A percentile compares a stretch with the other conserved stretches of the same genome.
Conservation (phyloP, 108 stramenopile species). For the Nannochloropsis oceanica region DNA sequence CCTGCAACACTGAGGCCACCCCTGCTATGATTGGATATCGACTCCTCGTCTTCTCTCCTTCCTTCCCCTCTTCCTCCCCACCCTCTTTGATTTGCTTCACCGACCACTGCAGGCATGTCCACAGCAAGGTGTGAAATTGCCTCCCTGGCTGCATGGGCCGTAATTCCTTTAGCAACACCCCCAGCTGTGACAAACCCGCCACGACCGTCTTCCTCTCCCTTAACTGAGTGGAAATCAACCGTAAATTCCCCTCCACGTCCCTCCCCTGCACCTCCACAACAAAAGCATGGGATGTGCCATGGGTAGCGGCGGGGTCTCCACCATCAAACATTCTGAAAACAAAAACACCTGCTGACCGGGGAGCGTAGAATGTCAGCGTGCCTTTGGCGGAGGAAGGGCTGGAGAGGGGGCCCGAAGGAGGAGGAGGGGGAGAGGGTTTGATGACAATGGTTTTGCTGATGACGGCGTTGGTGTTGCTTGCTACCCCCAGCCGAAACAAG, state of each 20-base stretch:
- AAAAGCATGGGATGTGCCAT: slow-evolving; percentile 5
- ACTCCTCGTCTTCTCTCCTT: background rate
- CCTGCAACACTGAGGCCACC: background rate
- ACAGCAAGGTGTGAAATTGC: background rate
- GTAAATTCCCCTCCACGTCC: slow-evolving; percentile 12
- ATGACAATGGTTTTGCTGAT: slow-evolving; percentile 8
- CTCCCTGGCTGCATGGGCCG: background rate
- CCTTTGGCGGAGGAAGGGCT: background rate
- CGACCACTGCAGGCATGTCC: background rate
- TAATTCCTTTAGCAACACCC: background rate
- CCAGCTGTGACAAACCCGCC: background rate
- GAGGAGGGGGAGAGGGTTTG: background rate
- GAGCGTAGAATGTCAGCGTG: background rate
- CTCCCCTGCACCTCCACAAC: slow-evolving; percentile 11
- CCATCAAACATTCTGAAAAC: slow-evolving; percentile 17
- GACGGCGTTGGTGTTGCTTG: slow-evolving; percentile 10
- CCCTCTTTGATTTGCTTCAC: background rate
- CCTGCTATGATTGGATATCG: background rate
- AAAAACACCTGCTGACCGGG: slow-evolving; percentile 5
- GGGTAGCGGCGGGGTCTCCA: slow-evolving; percentile 4
- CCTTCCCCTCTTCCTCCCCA: background rate
- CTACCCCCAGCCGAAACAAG: slow-evolving; percentile 15
- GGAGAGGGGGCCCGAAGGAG: background rate
- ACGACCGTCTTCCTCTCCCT: background rate
- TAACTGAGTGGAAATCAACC: slow-evolving; percentile 8